phyloP scores from a whole-genome alignment of 1,139 yeast genomes.

The Suhomyces chickasaworum region DNA sequence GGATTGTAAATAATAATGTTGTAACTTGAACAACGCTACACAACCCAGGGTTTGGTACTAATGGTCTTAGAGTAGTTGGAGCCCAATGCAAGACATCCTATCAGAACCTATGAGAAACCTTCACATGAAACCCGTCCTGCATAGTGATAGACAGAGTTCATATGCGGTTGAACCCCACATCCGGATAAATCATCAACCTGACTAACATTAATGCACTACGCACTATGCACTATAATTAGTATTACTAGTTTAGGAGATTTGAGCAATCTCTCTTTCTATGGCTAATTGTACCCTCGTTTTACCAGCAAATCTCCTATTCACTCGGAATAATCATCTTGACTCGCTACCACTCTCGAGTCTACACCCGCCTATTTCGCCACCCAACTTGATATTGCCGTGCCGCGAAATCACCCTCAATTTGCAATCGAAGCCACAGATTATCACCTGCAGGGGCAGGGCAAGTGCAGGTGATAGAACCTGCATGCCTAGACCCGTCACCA shows the following conservation, averaged over 20 bases:
- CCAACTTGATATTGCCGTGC: neutral
- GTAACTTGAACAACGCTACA: neutral
- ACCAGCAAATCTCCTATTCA: too few species aligned
- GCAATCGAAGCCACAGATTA: conserved; percentile 9
- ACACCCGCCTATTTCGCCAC: neutral
- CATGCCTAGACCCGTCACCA: neutral
- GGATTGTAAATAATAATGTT: neutral
- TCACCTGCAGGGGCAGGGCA: neutral
- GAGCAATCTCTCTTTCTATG: too few species aligned
- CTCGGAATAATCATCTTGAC: neutral
- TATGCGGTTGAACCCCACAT: neutral
- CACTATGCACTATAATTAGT: neutral
- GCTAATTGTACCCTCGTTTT: too few species aligned
- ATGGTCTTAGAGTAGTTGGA: neutral
- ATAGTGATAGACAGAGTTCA: neutral
- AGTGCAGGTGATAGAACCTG: neutral
- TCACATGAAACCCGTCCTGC: neutral
- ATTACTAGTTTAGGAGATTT: too few species aligned
- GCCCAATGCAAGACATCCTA: neutral
- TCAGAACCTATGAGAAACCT: neutral
- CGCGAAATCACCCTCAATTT: conserved; percentile 2
- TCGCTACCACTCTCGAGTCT: neutral
- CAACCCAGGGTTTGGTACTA: neutral
- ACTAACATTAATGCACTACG: neutral
- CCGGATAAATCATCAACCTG: neutral